A percentile compares a stretch with the other conserved stretches of the same genome.
Conservation (phyloP, 2,329 filamentous ascomycete genomes). For the Aspergillus floridensis region DNA sequence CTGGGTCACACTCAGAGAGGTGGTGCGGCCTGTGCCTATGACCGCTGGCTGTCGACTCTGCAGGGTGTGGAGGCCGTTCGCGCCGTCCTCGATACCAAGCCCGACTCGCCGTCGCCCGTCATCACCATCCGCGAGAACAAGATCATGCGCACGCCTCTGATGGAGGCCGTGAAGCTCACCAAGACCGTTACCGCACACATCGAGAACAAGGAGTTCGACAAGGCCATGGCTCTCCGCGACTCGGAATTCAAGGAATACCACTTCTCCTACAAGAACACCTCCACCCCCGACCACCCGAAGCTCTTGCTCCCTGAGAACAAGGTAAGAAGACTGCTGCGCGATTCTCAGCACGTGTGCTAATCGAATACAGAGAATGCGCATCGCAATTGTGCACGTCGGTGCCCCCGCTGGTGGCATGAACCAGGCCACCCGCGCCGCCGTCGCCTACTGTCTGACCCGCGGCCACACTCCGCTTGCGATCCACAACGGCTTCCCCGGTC, state of each 20-base stretch:
- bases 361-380: slow-evolving; percentile 68
- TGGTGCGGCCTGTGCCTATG: slow-evolving; percentile 87
- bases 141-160: slow-evolving; percentile 83
- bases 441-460: slow-evolving; percentile 85
- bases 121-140: slow-evolving; percentile 98
- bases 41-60: slow-evolving; percentile 86
- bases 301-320: slow-evolving; percentile 68
- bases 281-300: slow-evolving; percentile 71
- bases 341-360: slow-evolving; percentile 26
- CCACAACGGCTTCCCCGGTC: slow-evolving; percentile 93
- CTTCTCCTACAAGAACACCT: slow-evolving; percentile 85
- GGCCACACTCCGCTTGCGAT: slow-evolving; percentile 93
- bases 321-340: slow-evolving; percentile 45
- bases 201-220: slow-evolving; percentile 77
- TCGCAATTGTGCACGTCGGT: slow-evolving; percentile 95
- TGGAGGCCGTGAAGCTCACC: slow-evolving; percentile 84
- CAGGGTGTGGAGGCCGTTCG: slow-evolving; percentile 94
- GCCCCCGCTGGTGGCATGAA: slow-evolving; percentile 98
- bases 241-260: slow-evolving; percentile 93
- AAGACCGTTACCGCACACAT: slow-evolving; percentile 82
- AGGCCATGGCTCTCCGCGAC: slow-evolving; percentile 83
- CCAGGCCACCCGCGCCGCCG: slow-evolving; percentile 86
- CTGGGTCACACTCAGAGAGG: slow-evolving; percentile 97
- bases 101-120: slow-evolving; percentile 86
- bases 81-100: slow-evolving; percentile 83